These are phyloP conservation scores for Mortierella sp. DNA, from an alignment of 371 early-diverging fungal species.

Conservation along the genomic window DNA sequence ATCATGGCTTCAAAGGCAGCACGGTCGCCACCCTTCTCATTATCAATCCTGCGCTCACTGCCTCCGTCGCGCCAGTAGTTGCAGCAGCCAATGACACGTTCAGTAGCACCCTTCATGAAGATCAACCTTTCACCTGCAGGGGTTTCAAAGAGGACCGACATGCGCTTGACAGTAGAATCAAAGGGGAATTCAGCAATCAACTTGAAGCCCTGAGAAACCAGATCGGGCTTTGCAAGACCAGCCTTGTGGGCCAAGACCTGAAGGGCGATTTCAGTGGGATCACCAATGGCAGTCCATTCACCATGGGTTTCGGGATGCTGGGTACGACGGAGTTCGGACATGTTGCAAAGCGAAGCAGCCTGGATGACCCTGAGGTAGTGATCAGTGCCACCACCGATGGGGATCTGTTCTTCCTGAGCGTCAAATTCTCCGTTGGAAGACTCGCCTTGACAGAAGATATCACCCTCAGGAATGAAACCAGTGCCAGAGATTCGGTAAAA, in stretches of 20 bases:
- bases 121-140: constrained; percentile 28
- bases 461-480: constrained; percentile 75
- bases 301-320: constrained; percentile 60
- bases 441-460: constrained; percentile 56
- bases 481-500: constrained; percentile 69
- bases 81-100: constrained; percentile 75
- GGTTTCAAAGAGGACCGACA: constrained; percentile 58
- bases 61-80: constrained; percentile 62
- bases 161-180: constrained; percentile 84
- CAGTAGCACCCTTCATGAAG: constrained; percentile 80
- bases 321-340: constrained; percentile 68
- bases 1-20: constrained; percentile 54
- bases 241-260: constrained; percentile 78
- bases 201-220: constrained; percentile 63
- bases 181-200: constrained; percentile 75
- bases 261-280: constrained; percentile 82
- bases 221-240: constrained; percentile 66
- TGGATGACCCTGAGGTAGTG: constrained; percentile 52
- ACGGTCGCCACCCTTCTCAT: constrained; percentile 23
- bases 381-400: constrained; percentile 12
- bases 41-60: constrained; percentile 44
- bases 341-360: constrained; percentile 76
- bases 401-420: constrained; percentile 10
- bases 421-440: constrained; percentile 1
- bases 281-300: constrained; percentile 80